Evolutionary conservation across 345 rosid species (phyloP), one percentile per base, ranked within the genome.

Genomic region (Rubroshorea leprosula): DNA sequence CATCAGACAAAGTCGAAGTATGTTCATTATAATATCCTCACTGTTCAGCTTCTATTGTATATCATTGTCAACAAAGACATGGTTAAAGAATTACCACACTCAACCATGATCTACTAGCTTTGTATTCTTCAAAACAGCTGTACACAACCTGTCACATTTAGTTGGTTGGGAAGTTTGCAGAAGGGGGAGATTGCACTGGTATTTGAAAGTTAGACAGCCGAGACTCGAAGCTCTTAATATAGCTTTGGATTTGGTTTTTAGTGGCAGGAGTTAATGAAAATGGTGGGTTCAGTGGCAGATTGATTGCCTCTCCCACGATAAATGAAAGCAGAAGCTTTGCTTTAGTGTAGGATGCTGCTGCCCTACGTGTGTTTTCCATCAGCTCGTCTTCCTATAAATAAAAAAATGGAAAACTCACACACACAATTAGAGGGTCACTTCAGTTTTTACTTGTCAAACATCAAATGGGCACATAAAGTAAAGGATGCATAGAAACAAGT

Each of bases 281-380:
- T 52, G 78, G 88, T 44, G 80, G 90, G 61, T 68, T 75, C 63
- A 81, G 57, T 18, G 79, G 80, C 60, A 85, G 76, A 70, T 74
- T 73, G 53, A 62, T 38, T 49, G 96, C 90, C 73, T 85, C 96
- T 64, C 70, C 83, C 16, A 66, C 59, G 41, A 81, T 68, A 63
- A 88, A 85, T 50, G 84, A 78, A 58, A 88, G 81, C 54, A 88
- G 76, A 64, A 81, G 65, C 75, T 64, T 65, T 52, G 96, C 84
- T 81, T 83, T 83, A 51, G 81, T 76, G 82, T 88, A 85, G 29
- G 73, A 67, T 63, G 55, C 70, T n/a, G 75, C 75, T 43, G 86
- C 93, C 58, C 63, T 69, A 45, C 31, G 76, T 68, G 58, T 78
- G 73, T 88, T 78, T 54, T 64, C 77, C 77, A 78, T 72, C 62